Evolutionary conservation across 192 early-diverging fungal species (phyloP), one percentile per base, ranked within the genome.

Genomic region (Powellomyces hirtus): DNA sequence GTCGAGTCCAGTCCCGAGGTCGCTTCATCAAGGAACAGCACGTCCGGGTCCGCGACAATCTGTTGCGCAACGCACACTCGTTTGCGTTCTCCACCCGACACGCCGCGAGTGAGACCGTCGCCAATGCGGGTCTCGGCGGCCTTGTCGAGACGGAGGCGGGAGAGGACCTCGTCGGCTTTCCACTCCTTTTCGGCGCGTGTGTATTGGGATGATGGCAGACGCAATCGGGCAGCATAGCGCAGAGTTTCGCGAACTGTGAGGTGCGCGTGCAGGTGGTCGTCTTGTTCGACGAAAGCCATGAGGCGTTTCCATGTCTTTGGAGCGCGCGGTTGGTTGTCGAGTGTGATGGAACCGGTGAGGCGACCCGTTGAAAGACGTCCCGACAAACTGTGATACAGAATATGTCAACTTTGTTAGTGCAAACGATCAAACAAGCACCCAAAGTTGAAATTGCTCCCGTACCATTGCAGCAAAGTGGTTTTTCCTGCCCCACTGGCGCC

Each of bases 21-120:
- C 18, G 61, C 45, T 38, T 84, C 94, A 78, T 97, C 94, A 59
- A 95, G 82, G 79, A 96, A 94, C 37, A 96, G 90, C 88, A 78
- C 88, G 79, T 87, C 87, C 14, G 94, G 94, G 65, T 87, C 37
- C 26, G 89, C 87, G 10, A 92, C 91, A 42, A 96, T 78, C 76
- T 96, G 92, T 29, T 91, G 77, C 58, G 85, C 94, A 67, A 96
- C 94, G 0, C 84, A 80, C 42, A 85, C 83, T 8, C 88, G 81
- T 55, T 89, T 88, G 30, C 88, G 73, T 51, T 89, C 84, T 13
- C 88, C 88, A 31, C 88, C 88, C 10, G 81, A 84, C 45, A 89
- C 82, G 37, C 88, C 88, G 27, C 88, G 65, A 13, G 50, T 31
- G n/a, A 76, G 72, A 31, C 73, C 81, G 52, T 87, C 75, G 10